These are phyloP conservation scores for Melaleuca alternifolia DNA, from an alignment of 345 rosid genomes.

Conservation along the genomic window DNA sequence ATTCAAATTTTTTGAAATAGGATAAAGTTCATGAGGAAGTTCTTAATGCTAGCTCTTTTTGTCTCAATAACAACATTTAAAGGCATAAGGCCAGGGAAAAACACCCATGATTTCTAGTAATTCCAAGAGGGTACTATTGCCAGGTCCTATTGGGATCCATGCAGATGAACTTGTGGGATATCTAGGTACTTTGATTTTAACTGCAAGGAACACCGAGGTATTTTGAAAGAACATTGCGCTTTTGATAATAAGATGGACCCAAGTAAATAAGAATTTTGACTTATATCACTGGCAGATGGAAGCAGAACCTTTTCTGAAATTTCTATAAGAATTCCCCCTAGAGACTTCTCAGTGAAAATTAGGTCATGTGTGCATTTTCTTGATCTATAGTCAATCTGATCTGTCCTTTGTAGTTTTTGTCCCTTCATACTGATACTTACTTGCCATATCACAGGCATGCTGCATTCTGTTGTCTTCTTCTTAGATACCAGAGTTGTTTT, in stretches of 20 bases:
- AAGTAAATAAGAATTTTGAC: background rate
- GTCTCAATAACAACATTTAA: background rate
- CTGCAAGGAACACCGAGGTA: background rate
- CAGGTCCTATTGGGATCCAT: background rate
- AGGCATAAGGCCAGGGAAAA: background rate
- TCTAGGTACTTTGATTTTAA: background rate
- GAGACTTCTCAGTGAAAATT: background rate
- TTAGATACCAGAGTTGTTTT: conserved; percentile 44
- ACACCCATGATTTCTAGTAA: background rate
- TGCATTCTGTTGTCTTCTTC: conserved; percentile 58
- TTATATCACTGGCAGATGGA: background rate
- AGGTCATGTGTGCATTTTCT: background rate
- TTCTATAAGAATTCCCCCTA: background rate
- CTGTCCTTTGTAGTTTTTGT: background rate
- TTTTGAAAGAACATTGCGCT: background rate
- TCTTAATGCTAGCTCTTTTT: background rate
- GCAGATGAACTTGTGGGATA: background rate
- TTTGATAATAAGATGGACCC: background rate
- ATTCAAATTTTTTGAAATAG: background rate
- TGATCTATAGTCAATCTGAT: background rate
- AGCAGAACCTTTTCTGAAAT: background rate
- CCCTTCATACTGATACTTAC: background rate
- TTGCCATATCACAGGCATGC: conserved; percentile 49
- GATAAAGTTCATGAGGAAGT: background rate
- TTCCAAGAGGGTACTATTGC: background rate